A percentile compares a stretch with the other conserved stretches of the same genome.
Conservation (phyloP, 2,329 filamentous ascomycete species). For the Trichophyton equinum region DNA sequence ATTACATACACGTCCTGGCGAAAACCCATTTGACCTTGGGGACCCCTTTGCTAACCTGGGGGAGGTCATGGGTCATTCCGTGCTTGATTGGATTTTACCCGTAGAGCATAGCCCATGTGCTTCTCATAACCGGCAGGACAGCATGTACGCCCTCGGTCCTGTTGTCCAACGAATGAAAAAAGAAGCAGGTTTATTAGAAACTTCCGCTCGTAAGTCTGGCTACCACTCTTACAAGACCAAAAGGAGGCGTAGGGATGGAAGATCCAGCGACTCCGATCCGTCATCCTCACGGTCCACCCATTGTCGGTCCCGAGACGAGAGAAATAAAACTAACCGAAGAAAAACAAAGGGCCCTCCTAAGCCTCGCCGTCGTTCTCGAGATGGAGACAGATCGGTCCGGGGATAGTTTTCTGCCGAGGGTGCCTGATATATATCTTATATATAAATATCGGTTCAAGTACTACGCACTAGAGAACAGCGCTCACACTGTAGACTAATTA, state of each 20-base stretch:
- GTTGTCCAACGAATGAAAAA: constrained; percentile 46
- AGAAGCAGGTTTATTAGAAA: constrained; percentile 24
- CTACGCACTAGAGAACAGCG: not conserved
- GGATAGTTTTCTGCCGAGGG: not conserved
- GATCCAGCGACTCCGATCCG: not conserved
- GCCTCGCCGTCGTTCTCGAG: not conserved
- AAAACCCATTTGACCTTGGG: constrained; percentile 79
- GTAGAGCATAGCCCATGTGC: constrained; percentile 61
- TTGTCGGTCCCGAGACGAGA: not conserved
- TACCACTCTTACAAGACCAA: not conserved
- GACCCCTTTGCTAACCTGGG: constrained; percentile 54
- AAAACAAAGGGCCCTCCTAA: not conserved
- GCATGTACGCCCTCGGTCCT: constrained; percentile 56
- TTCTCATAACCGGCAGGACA: constrained; percentile 51
- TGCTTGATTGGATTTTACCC: constrained; percentile 71
- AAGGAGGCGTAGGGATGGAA: not conserved
- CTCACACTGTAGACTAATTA: not conserved
- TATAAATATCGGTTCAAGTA: not conserved
- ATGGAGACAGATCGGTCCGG: not conserved
- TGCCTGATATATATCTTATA: not conserved
- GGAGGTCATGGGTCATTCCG: constrained; percentile 60
- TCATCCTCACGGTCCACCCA: not conserved
- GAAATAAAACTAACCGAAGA: not conserved
- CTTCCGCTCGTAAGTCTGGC: not conserved
- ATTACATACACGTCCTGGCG: constrained; percentile 55